Evolutionary conservation across 2,329 filamentous ascomycete genomes (phyloP), one percentile per base, ranked within the genome.

Genomic region (Penicillium freii): DNA sequence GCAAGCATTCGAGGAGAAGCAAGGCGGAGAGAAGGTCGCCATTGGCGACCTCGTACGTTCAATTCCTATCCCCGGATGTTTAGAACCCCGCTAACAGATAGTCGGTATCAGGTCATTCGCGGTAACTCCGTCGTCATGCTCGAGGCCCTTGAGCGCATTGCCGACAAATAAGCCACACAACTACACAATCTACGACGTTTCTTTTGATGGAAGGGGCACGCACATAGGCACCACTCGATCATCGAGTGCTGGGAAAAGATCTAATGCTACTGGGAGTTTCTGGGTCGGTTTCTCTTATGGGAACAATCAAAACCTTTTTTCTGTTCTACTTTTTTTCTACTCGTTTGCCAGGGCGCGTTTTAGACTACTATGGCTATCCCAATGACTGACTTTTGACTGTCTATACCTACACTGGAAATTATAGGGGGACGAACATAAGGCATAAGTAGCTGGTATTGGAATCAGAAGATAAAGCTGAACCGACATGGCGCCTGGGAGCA

Each of bases 81-180:
- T 3, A 8, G 39, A 33, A 21, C 15, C 11, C 23, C n/a, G 9
- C 64, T 66, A 57, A 64, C 51, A 8, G 33, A 25, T 25, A n/a
- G 6, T 29, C 13, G 29, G 27, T 25, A 38, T 27, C 29, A 92
- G 89, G 90, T 97, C 64, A 97, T 99, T 70, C 90, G 95, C 67
- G 94, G 94, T 63, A 99, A 99, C 79, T 96, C 93, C 2, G 92
- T 99, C 27, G 92, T 99, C 55, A 97, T 99, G 93, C 85, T 99
- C 55, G 95, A 99, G 78, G 75, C 75, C 39, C 66, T 78, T 17
- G 75, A 78, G 61, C 75, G 75, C 57, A 77, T 78, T 62, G 69
- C 67, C 62, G 75, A 77, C 51, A 75, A 77, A 71, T 77, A 71
- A 73, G 64, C 43, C 39, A 53, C 49, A 46, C 13, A 42, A 45